Evolutionary conservation across 1,284 basidiomycete species (phyloP).

Genomic region (Sanghuangporus weigelae): DNA sequence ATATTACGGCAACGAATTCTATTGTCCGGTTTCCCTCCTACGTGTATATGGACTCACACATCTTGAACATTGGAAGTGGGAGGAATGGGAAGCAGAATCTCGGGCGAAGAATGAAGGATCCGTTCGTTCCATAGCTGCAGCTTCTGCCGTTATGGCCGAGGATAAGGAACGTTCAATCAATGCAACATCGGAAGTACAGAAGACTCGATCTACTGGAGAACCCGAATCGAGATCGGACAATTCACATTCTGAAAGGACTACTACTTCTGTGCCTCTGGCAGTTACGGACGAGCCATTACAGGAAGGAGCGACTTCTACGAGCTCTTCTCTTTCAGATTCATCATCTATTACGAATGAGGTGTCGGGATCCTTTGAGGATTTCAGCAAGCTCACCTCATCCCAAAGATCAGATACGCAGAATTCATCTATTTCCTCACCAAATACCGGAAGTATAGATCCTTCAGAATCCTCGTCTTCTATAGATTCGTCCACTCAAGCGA

Average conservation of each 20-base stretch:
- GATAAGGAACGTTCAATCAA: neutral
- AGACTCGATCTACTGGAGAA: slow-evolving; percentile 23
- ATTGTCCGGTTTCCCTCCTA: slow-evolving; percentile 90
- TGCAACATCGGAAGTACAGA: slow-evolving; percentile 21
- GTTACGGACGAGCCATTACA: slow-evolving; percentile 1
- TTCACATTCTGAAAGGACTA: neutral
- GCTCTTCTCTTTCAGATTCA: neutral
- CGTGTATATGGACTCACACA: slow-evolving; percentile 96
- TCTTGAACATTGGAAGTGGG: slow-evolving; percentile 94
- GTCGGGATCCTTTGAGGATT: neutral
- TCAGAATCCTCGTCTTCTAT: neutral
- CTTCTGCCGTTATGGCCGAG: slow-evolving; percentile 11
- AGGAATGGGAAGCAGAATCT: slow-evolving; percentile 68
- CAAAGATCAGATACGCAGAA: neutral
- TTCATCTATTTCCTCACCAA: neutral
- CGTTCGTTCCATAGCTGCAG: slow-evolving; percentile 10
- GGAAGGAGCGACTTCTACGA: neutral
- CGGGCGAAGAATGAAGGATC: slow-evolving; percentile 33
- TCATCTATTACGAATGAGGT: too few relatives aligned
- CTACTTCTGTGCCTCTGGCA: slow-evolving; percentile 15
- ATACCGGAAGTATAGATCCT: neutral
- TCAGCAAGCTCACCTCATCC: neutral
- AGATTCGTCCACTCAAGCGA: neutral
- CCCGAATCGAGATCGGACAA: slow-evolving; percentile 17
- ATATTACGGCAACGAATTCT: slow-evolving; percentile 94